Base-by-base conservation (phyloP, 768 basidiomycete genomes). In the Pulveroboletus frians region DNA sequence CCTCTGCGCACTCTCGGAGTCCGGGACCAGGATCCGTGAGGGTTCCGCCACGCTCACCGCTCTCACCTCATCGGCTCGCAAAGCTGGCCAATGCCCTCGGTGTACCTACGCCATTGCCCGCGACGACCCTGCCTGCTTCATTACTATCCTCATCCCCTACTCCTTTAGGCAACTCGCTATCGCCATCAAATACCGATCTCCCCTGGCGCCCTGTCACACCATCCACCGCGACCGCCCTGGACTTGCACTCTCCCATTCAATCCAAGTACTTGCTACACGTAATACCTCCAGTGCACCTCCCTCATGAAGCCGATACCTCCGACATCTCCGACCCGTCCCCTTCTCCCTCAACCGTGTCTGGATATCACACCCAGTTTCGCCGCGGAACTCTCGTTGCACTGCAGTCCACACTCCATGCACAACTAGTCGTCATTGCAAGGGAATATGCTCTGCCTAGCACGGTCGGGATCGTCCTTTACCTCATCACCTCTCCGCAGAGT, bases 371-470 rank as follows among this genome's bases (percentile, higher is more conserved):
- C 15, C 84, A 87, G 43, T 89, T 90, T 61, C 79, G 80, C 13
- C 80, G 94, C 23, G 94, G 94, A 8, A 84, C 82, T n/a, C 75
- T 98, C 11, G 79, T 97, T 4, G 86, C 93, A 0, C 75, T 98
- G 0, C 81, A 93, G 62, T 75, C 92, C 5, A 90, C 85, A 0
- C 71, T 98, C 1, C 84, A 90, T 36, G 78, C 83, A 1, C 94
- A 96, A 64, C 71, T 96, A 9, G 74, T 75, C 18, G 88, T 91
- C 7, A 96, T 98, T 44, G 92, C 94, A 13, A 85, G 84, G 67
- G 94, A 97, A 69, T 98, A 93, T 61, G 88, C 89, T 3, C 73
- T 98, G 15, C 94, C 94, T 1, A 91, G 85, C 56, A 90, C 88
- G 0, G 69, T 79, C 13, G 94, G 94, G 5, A 69, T 97, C 40